These are phyloP conservation scores for Circinella umbellata DNA, from an alignment of 371 early-diverging fungal species.

Conservation along the genomic window DNA sequence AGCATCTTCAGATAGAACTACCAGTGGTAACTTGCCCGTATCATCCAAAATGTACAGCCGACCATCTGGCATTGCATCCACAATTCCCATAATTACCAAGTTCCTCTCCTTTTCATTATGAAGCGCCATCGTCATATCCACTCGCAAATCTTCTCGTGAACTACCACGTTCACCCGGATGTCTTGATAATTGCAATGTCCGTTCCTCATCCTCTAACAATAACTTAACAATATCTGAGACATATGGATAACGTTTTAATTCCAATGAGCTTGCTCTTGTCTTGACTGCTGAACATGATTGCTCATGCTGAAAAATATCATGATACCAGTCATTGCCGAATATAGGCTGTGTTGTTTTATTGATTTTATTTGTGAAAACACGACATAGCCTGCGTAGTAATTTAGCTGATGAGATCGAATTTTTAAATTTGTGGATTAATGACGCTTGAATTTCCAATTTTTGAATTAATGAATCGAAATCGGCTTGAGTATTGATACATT, in stretches of 20 bases:
- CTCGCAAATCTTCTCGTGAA: not conserved
- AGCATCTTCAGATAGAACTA: constrained; percentile 4
- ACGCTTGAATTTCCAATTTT: constrained; percentile 25
- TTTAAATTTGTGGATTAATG: constrained; percentile 12
- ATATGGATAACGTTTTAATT: not conserved
- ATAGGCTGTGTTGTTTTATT: not conserved
- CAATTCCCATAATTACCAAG: constrained; percentile 6
- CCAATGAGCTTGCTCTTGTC: not conserved
- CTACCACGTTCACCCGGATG: not conserved
- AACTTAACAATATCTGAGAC: not conserved
- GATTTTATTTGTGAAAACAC: not conserved
- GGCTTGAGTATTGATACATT: not conserved
- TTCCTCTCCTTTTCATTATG: not conserved
- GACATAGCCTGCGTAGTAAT: not conserved
- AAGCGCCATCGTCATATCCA: not conserved
- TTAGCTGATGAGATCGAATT: not conserved
- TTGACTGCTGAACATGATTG: constrained; percentile 11
- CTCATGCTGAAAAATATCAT: constrained; percentile 17
- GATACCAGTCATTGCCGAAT: not conserved
- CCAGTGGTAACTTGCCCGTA: constrained; percentile 12
- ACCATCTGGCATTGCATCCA: constrained; percentile 14
- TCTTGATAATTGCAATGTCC: not conserved
- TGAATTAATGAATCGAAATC: constrained; percentile 13
- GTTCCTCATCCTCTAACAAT: not conserved
- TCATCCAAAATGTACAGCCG: constrained; percentile 18